These are phyloP conservation scores for Hypholoma sublateritium DNA, from an alignment of 768 basidiomycete species.

Conservation along the genomic window DNA sequence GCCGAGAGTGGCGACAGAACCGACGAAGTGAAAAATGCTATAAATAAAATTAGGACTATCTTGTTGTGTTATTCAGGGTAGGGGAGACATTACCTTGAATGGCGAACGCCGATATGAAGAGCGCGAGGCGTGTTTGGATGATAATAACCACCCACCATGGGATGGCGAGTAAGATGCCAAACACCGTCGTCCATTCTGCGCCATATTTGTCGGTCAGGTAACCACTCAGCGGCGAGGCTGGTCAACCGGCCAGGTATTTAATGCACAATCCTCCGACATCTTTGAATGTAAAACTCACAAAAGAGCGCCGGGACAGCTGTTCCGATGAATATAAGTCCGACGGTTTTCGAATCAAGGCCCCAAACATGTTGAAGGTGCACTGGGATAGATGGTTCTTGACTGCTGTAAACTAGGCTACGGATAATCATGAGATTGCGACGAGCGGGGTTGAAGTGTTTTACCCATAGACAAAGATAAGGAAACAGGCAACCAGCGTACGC, in stretches of 20 bases:
- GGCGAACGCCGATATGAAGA: conserved; percentile 50
- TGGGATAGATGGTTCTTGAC: conserved; percentile 58
- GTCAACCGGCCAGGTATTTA: background rate
- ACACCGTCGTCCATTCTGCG: conserved; percentile 50
- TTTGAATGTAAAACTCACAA: conserved; percentile 39
- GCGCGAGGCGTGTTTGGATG: conserved; percentile 41
- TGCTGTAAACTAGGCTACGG: conserved; percentile 44
- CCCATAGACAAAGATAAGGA: conserved; percentile 55
- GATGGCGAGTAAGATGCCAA: conserved; percentile 48
- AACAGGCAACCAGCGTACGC: conserved; percentile 46
- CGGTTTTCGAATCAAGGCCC: conserved; percentile 44
- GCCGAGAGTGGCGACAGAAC: conserved; percentile 61
- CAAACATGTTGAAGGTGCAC: conserved; percentile 52
- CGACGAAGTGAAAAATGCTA: conserved; percentile 64
- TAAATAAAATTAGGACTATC: background rate
- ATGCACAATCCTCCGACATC: background rate
- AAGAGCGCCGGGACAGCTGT: conserved; percentile 63
- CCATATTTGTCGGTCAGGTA: conserved; percentile 56
- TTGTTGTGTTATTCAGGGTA: no score
- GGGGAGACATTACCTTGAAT: conserved; percentile 48
- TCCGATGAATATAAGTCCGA: conserved; percentile 70
- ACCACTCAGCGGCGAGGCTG: conserved; percentile 63
- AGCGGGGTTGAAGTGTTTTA: conserved; percentile 21
- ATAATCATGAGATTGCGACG: background rate
- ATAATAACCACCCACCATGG: conserved; percentile 66